phyloP scores from a whole-genome alignment of 192 early-diverging fungal species.

The Piromyces finnis region DNA sequence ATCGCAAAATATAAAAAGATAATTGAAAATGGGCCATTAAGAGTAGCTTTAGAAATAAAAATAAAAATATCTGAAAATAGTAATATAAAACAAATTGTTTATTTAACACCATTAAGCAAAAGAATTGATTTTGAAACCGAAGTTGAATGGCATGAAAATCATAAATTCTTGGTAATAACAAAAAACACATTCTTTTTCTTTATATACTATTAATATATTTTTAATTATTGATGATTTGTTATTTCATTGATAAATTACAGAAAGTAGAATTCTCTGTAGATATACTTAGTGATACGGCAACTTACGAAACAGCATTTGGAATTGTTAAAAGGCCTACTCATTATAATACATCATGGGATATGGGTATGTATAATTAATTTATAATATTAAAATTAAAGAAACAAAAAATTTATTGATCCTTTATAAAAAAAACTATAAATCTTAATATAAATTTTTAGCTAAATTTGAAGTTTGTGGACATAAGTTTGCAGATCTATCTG shows the following conservation, averaged over 20 bases:
- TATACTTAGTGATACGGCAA: constrained; percentile 62
- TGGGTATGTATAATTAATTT: constrained; percentile 9
- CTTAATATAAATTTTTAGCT: constrained; percentile 22
- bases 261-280: constrained; percentile 89
- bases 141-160: constrained; percentile 84
- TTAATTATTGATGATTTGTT: too few relatives aligned
- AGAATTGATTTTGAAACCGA: constrained; percentile 75
- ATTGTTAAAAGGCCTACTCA: constrained; percentile 83
- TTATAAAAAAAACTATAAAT: too few relatives aligned
- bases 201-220: too few relatives aligned
- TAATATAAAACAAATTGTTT: constrained; percentile 53
- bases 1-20: too few relatives aligned
- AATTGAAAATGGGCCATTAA: constrained; percentile 60
- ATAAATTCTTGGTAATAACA: constrained; percentile 59
- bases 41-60: constrained; percentile 50
- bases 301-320: constrained; percentile 93
- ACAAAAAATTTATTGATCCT: too few relatives aligned
- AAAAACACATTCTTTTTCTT: too few relatives aligned
- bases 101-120: constrained; percentile 48
- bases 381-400: too few relatives aligned
- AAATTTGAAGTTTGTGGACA: constrained; percentile 95
- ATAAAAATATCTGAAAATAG: constrained; percentile 47
- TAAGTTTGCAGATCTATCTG: constrained; percentile 91
- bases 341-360: constrained; percentile 82
- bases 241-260: too few relatives aligned